Conservation (phyloP, 1,284 basidiomycete species). For the Porogramme epimiltina region DNA sequence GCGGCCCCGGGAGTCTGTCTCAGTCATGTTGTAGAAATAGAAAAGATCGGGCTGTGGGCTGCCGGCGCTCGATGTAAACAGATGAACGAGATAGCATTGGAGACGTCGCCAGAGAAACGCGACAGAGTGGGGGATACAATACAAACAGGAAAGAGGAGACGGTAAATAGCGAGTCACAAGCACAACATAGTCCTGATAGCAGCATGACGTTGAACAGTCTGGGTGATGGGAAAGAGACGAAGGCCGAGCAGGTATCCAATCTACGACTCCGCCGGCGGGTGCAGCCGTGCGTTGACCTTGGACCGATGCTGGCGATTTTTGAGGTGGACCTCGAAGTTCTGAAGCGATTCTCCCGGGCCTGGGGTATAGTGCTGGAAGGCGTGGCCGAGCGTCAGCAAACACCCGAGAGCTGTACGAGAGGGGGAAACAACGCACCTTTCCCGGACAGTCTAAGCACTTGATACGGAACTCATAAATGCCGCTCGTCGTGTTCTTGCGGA, state of each 20-base stretch:
- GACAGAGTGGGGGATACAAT: slow-evolving; percentile 39
- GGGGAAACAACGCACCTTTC: slow-evolving; percentile 68
- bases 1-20: too few relatives aligned
- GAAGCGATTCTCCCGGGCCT: slow-evolving; percentile 86
- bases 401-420: slow-evolving; percentile 19
- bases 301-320: slow-evolving; percentile 72
- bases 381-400: background rate
- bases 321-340: slow-evolving; percentile 93
- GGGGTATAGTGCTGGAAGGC: slow-evolving; percentile 81
- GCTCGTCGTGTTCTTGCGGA: slow-evolving; percentile 55
- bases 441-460: slow-evolving; percentile 93
- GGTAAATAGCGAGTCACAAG: slow-evolving; percentile 24
- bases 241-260: background rate
- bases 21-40: too few relatives aligned
- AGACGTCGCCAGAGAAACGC: background rate
- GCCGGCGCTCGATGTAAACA: too few relatives aligned
- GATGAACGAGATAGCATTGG: background rate
- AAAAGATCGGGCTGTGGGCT: too few relatives aligned
- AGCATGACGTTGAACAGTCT: slow-evolving; percentile 13
- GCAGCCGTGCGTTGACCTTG: slow-evolving; percentile 50
- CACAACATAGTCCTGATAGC: slow-evolving; percentile 29
- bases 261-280: slow-evolving; percentile 15
- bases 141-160: slow-evolving; percentile 14
- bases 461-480: slow-evolving; percentile 83
- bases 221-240: background rate